A percentile compares a stretch with the other conserved stretches of the same genome.
Evolutionary conservation across 2,329 filamentous ascomycete genomes (phyloP).

Genomic region (Simplicillium aogashimaense): DNA sequence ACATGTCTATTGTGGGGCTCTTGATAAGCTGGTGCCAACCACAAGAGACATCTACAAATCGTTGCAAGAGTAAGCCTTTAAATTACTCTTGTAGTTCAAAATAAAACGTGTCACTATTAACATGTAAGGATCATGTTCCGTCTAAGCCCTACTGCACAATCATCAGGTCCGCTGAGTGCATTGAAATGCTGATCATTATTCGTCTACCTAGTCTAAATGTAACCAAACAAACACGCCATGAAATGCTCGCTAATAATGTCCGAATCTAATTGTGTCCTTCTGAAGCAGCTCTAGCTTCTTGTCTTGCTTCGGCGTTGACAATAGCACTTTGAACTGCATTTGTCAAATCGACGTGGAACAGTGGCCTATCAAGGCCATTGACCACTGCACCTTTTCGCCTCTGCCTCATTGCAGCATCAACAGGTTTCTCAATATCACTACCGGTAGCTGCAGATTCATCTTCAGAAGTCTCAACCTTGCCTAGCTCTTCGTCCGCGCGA

Average conservation of each 20-base stretch:
- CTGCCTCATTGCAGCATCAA: constrained; percentile 10
- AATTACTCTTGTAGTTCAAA: no score
- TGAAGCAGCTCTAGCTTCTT: constrained; percentile 17
- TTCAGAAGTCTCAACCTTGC: constrained; percentile 17
- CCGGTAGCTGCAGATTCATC: constrained; percentile 20
- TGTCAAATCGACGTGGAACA: constrained; percentile 91
- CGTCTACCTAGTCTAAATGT: not conserved
- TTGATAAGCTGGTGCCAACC: no score
- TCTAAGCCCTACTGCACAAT: no score
- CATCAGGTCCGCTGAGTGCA: no score
- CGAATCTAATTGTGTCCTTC: not conserved
- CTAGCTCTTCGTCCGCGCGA: constrained; percentile 24
- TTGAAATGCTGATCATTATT: not conserved
- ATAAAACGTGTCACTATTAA: no score
- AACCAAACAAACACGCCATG: not conserved
- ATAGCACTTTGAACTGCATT: constrained; percentile 82
- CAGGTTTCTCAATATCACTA: constrained; percentile 24
- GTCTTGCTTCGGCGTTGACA: constrained; percentile 58
- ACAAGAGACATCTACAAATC: no score
- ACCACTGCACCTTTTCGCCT: constrained; percentile 54
- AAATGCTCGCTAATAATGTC: constrained; percentile 1
- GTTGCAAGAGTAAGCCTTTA: no score
- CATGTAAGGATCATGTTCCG: no score
- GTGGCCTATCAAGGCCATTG: constrained; percentile 76
- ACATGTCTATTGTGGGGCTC: no score